A percentile compares a stretch with the other conserved stretches of the same genome.
phyloP scores from a whole-genome alignment of 495 filamentous ascomycete genomes.

The Rhypophila decipiens region DNA sequence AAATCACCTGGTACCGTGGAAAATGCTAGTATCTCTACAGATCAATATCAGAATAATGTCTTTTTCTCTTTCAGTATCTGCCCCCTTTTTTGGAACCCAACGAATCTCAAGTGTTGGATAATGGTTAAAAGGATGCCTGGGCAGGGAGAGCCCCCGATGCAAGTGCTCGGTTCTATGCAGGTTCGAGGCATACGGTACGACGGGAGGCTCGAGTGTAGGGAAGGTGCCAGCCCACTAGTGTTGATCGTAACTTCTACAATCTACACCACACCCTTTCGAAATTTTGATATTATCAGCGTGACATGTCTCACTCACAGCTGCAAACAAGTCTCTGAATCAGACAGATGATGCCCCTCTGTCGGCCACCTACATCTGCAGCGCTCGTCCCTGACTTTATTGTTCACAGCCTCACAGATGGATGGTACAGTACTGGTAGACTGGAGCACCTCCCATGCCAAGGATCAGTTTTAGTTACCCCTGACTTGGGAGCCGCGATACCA shows the following conservation, averaged over 20 bases:
- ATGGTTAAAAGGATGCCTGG: background rate
- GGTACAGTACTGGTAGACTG: no score
- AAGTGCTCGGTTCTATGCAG: conserved; percentile 27
- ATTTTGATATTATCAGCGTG: no score
- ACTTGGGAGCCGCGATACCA: background rate
- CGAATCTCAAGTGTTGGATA: no score
- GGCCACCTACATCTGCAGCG: background rate
- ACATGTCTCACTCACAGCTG: background rate
- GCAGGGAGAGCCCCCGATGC: conserved; percentile 11
- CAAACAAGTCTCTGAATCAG: background rate
- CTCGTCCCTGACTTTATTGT: background rate
- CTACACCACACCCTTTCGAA: no score
- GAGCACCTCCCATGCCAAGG: background rate
- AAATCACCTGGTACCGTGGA: no score
- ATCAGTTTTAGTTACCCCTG: background rate
- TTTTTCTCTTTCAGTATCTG: no score
- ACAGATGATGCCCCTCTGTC: background rate
- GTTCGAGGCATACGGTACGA: conserved; percentile 15
- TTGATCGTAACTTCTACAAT: no score
- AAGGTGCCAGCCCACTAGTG: conserved; percentile 1
- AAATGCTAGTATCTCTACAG: no score
- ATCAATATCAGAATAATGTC: no score
- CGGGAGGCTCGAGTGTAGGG: background rate
- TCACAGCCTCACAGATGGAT: no score
- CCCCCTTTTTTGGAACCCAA: no score